Conservation (phyloP, 2,329 filamentous ascomycete genomes). For the Stromatinia cepivora region DNA sequence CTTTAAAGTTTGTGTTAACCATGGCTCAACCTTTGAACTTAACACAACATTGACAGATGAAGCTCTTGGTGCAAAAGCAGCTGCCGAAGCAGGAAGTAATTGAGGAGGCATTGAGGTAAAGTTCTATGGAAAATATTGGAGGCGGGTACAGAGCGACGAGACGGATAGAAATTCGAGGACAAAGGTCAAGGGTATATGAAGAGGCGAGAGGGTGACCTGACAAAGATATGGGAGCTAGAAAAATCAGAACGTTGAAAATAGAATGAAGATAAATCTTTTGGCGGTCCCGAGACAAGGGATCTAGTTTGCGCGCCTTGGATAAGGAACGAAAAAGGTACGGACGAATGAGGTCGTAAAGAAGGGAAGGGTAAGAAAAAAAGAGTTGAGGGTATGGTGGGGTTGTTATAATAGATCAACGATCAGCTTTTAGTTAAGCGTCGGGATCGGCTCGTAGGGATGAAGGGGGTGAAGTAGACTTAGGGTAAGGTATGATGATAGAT, state of each 20-base stretch:
- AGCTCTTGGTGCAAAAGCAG: constrained; percentile 87
- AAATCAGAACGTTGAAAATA: constrained; percentile 29
- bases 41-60: constrained; percentile 94
- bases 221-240: constrained; percentile 3
- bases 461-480: constrained; percentile 14
- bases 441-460: constrained; percentile 22
- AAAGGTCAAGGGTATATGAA: constrained; percentile 27
- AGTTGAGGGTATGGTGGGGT: constrained; percentile 23
- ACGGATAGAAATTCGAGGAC: constrained; percentile 27
- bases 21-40: constrained; percentile 87
- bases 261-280: constrained; percentile 42
- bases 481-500: constrained; percentile 13
- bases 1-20: constrained; percentile 96
- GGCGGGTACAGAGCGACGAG: constrained; percentile 24
- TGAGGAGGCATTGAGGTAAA: constrained; percentile 73
- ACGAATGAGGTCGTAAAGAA: constrained; percentile 30
- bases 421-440: constrained; percentile 23
- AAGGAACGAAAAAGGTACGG: constrained; percentile 24
- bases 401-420: constrained; percentile 24
- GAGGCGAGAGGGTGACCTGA: constrained; percentile 28
- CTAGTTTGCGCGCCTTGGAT: constrained; percentile 55
- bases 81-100: constrained; percentile 90
- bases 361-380: constrained; percentile 35
- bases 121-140: constrained; percentile 20
- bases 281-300: constrained; percentile 55